Conservation (phyloP, 2,329 filamentous ascomycete species). For the Neofusicoccum cordaticola region DNA sequence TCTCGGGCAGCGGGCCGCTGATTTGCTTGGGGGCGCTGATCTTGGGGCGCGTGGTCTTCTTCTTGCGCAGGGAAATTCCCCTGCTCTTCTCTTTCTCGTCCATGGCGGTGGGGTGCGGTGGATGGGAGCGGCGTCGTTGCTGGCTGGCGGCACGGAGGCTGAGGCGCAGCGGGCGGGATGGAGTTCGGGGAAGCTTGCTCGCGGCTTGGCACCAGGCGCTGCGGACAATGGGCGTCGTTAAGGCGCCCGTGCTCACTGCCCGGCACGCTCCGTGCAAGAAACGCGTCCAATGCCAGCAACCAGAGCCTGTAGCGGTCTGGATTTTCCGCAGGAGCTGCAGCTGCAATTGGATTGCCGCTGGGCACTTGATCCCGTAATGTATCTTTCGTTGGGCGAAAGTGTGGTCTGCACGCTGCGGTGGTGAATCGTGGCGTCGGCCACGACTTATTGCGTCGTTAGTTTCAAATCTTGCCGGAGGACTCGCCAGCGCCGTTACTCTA, state of each 20-base stretch:
- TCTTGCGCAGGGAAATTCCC: constrained; percentile 63
- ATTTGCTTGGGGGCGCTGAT: constrained; percentile 59
- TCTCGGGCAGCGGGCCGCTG: constrained; percentile 42
- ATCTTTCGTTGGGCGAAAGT: not conserved
- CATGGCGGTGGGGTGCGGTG: constrained; percentile 18
- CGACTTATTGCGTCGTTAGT: constrained; percentile 14
- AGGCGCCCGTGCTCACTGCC: not conserved
- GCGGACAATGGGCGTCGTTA: constrained; percentile 6
- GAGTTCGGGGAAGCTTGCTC: constrained; percentile 2
- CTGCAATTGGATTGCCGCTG: not conserved
- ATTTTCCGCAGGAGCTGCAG: not conserved
- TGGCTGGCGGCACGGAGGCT: constrained; percentile 6
- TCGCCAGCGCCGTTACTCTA: too few species aligned
- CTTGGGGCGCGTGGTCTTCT: constrained; percentile 53
- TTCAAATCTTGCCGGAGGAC: constrained; percentile 2
- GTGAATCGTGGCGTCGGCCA: not conserved
- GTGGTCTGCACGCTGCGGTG: not conserved
- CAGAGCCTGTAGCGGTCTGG: not conserved
- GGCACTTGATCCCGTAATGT: too few species aligned
- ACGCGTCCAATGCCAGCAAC: not conserved
- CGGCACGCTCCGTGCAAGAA: not conserved
- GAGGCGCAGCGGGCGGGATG: constrained; percentile 5
- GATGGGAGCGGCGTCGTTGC: not conserved
- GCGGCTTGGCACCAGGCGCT: not conserved
- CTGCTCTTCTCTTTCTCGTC: constrained; percentile 44